Base-by-base conservation (phyloP, 2,329 filamentous ascomycete genomes). In the Knoxdaviesia capensis region DNA sequence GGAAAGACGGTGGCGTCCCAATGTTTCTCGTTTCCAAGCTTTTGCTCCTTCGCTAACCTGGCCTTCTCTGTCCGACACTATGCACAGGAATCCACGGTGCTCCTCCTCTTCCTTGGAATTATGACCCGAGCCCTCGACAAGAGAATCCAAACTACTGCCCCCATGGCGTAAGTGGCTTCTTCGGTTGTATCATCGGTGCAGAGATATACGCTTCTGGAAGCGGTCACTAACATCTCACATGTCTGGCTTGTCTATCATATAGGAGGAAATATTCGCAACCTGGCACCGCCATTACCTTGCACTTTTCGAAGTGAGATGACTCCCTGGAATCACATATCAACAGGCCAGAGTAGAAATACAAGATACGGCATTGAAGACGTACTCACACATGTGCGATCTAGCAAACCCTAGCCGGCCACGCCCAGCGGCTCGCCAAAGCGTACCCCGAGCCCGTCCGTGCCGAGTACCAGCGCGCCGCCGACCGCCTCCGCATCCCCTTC, bases 221-320 rank as follows among this genome's bases (percentile, higher is more conserved):
- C 31, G 31, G 32, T n/a, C 20, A 39, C 34, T 40, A 43, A 20
- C 40, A 20, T 20, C 20, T 20, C 20, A 3, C 20, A 20, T 45
- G 29, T 45, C 43, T 38, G 6, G n/a, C 4, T 29, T 40, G 36
- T 28, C 11, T 29, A 7, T 8, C 8, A 36, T 28, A 10, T 36
- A 68, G 66, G 63, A 70, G 51, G 54, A 59, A n/a, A 51, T 65
- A 29, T 69, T 73, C 47, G 50, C 63, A 6, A 54, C 64, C 11
- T 75, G 69, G 71, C 71, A 77, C 52, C 65, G 70, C 5, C 64
- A 69, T 4, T 74, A 68, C 45, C 50, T 72, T 36, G 56, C 63
- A 6, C 57, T 74, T 5, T 73, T 60, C 43, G 71, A 76, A 59
- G 67, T 69, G 53, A 7, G 54, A 45, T 20, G 6, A 31, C 10